Percentiles rank a stretch among this genome's conserved stretches.
phyloP scores from a whole-genome alignment of 192 early-diverging fungal genomes.

The Coemansia sp. region DNA sequence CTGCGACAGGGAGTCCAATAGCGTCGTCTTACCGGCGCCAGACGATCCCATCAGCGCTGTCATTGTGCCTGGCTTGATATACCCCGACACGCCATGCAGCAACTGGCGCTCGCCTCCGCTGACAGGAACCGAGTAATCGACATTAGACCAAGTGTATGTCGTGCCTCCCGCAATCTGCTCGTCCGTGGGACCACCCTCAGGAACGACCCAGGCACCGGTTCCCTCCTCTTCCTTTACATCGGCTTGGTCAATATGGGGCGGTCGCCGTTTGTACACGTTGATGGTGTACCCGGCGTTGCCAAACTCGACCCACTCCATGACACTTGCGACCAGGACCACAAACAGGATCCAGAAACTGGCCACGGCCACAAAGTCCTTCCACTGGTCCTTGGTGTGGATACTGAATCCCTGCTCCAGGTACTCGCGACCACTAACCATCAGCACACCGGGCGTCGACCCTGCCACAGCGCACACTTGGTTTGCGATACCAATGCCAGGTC shows the following conservation, averaged over 20 bases:
- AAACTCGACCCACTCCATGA: constrained; percentile 56
- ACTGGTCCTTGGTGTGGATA: constrained; percentile 56
- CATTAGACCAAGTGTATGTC: constrained; percentile 62
- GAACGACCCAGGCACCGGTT: constrained; percentile 8
- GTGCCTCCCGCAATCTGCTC: constrained; percentile 47
- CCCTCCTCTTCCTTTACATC: too few species aligned
- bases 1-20: constrained; percentile 63
- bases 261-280: constrained; percentile 33
- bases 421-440: constrained; percentile 55
- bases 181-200: constrained; percentile 7
- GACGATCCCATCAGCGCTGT: constrained; percentile 71
- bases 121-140: constrained; percentile 68
- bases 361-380: constrained; percentile 61
- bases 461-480: constrained; percentile 62
- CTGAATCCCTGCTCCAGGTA: constrained; percentile 56
- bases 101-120: constrained; percentile 64
- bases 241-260: constrained; percentile 26
- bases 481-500: constrained; percentile 29
- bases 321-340: constrained; percentile 31
- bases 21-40: constrained; percentile 58
- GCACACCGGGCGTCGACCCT: constrained; percentile 54
- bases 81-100: constrained; percentile 63
- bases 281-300: constrained; percentile 34
- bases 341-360: constrained; percentile 31
- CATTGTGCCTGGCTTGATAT: constrained; percentile 69